phyloP scores from a whole-genome alignment of 345 rosid genomes.

The Abelmoschus esculentus region DNA sequence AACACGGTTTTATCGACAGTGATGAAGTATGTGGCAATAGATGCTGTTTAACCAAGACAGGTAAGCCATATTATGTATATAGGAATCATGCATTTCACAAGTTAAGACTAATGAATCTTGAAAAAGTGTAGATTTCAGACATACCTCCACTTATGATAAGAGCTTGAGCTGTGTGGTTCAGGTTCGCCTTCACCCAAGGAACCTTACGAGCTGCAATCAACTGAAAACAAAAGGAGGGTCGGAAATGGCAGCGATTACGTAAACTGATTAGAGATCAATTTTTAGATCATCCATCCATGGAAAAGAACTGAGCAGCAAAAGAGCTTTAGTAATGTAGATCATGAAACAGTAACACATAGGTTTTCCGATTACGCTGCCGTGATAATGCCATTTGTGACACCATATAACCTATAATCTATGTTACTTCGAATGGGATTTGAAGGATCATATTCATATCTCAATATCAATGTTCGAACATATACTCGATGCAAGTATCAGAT shows the following conservation, averaged over 20 bases:
- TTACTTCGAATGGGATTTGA: not conserved
- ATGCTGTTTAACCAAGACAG: conserved; percentile 29
- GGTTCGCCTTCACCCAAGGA: conserved; percentile 75
- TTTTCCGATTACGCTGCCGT: not conserved
- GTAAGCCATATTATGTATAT: not conserved
- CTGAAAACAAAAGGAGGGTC: conserved; percentile 21
- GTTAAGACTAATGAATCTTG: not conserved
- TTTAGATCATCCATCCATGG: not conserved
- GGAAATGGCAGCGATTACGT: not conserved
- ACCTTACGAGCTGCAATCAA: conserved; percentile 39
- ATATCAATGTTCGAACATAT: not conserved
- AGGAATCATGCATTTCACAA: not conserved
- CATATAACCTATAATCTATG: not conserved
- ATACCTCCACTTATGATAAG: conserved; percentile 58
- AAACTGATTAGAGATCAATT: not conserved
- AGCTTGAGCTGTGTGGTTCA: conserved; percentile 66
- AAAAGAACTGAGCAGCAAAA: not conserved
- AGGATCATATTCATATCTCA: not conserved
- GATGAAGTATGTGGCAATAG: conserved; percentile 50
- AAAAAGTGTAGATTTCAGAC: not conserved
- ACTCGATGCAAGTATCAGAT: no score
- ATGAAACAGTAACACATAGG: not conserved
- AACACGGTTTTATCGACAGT: conserved; percentile 57
- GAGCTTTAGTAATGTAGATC: not conserved
- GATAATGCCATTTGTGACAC: not conserved